Evolutionary conservation across 2,329 filamentous ascomycete species (phyloP), one percentile per base, ranked within the genome.

Genomic region (Raffaelea deltoideospora): DNA sequence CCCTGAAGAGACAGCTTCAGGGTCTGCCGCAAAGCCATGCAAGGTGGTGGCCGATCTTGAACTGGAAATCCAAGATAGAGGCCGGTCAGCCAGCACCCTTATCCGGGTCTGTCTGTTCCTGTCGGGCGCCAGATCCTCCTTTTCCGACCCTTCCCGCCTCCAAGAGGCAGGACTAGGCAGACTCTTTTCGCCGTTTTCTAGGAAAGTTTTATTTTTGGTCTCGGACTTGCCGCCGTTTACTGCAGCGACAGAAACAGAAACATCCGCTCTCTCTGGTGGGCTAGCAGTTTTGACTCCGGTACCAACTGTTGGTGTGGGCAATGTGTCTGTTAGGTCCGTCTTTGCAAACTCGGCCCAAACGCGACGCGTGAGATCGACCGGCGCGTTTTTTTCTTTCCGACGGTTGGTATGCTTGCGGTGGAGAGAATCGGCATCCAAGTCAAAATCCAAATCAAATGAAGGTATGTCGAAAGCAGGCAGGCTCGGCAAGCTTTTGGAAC

Each of bases 31-130:
- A 31, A 52, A 45, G 17, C 51, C 48, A 10, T 50, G 49, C n/a
- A 57, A 45, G 37, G 61, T 55, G 28, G 56, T 49, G 5, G 55
- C 48, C 11, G 60, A 58, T 43, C 58, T 66, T 19, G 64, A 60
- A 48, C 55, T 55, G 13, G 60, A 57, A 40, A 72, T 58, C 70
- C 69, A 73, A 41, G 65, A 65, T 39, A 63, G 61, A 4, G 63
- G 64, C 37, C 64, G 60, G 41, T 64, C 65, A 37, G 65, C 57
- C 34, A 68, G 53, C 31, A 65, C 63, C 42, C 53, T 61, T 45
- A 59, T 63, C 50, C 60, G 64, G n/a, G n/a, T n/a, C n/a, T n/a
- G n/a, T n/a, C 23, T 24, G 23, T 13, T 28, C 26, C 26, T 14
- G 11, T n/a, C n/a, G 13, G 11, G 26, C 11, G 23, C 21, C 21